phyloP scores from a whole-genome alignment of 371 early-diverging fungal genomes.

The Rhizopus stolonifer region DNA sequence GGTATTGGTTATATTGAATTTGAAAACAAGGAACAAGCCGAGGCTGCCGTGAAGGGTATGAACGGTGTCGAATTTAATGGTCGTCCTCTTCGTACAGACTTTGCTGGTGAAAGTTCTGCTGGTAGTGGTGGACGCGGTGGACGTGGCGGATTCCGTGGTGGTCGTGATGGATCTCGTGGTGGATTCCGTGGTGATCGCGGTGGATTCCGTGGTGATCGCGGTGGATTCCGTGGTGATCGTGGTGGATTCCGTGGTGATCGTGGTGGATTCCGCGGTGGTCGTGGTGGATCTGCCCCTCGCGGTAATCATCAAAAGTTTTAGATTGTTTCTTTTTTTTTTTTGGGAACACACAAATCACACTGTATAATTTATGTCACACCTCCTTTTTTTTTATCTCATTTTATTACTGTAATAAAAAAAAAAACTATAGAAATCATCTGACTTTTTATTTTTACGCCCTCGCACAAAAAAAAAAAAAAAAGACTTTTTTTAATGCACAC shows the following conservation, averaged over 20 bases:
- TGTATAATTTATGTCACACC: slow-evolving; percentile 1
- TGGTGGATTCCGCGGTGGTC: slow-evolving; percentile 40
- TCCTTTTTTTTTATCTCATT: not conserved
- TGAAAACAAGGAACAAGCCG: slow-evolving; percentile 59
- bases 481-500: no score
- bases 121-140: slow-evolving; percentile 21
- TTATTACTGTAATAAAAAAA: no score
- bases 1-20: slow-evolving; percentile 80
- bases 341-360: no score
- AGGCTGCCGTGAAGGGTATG: slow-evolving; percentile 62
- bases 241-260: slow-evolving; percentile 32
- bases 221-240: slow-evolving; percentile 18
- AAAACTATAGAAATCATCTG: no score
- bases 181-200: slow-evolving; percentile 36
- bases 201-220: slow-evolving; percentile 19
- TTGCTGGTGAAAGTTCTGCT: slow-evolving; percentile 47
- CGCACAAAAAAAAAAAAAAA: no score
- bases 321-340: no score
- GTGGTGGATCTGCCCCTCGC: slow-evolving; percentile 40
- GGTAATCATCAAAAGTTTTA: slow-evolving; percentile 9
- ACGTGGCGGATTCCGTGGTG: slow-evolving; percentile 16
- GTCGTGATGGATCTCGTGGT: slow-evolving; percentile 2
- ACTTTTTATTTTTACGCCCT: no score
- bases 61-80: slow-evolving; percentile 71
- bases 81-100: slow-evolving; percentile 68